Evolutionary conservation across 2,329 filamentous ascomycete genomes (phyloP).

Genomic region (Hymenoscyphus occultus): DNA sequence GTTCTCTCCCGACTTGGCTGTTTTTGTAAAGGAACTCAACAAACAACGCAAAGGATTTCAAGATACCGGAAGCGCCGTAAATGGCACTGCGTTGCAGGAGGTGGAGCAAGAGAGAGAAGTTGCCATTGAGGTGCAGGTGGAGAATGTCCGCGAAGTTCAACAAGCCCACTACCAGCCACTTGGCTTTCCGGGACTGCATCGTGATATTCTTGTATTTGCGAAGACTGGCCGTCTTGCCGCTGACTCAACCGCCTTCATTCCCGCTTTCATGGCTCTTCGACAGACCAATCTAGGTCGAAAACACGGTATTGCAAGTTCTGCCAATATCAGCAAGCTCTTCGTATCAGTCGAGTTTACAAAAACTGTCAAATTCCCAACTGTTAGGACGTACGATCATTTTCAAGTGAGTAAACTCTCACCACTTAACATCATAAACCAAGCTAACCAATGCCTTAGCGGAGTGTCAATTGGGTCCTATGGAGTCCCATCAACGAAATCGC

Average conservation of each 20-base stretch:
- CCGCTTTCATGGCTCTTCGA: conserved; percentile 43
- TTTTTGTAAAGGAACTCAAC: conserved; percentile 39
- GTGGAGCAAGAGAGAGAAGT: conserved; percentile 48
- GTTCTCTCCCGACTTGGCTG: conserved; percentile 29
- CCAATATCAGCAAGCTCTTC: conserved; percentile 36
- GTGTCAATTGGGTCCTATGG: conserved; percentile 61
- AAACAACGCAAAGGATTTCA: conserved; percentile 39
- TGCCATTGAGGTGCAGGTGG: conserved; percentile 45
- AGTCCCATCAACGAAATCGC: conserved; percentile 45
- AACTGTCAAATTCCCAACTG: conserved; percentile 40
- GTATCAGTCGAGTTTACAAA: conserved; percentile 47
- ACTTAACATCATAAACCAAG: not conserved
- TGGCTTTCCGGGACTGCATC: conserved; percentile 46
- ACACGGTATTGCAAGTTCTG: conserved; percentile 30
- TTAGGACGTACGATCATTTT: conserved; percentile 43
- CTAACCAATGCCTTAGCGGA: not conserved
- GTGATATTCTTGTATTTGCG: conserved; percentile 46
- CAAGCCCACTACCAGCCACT: conserved; percentile 40
- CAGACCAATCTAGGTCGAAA: conserved; percentile 40
- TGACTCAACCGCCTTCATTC: conserved; percentile 39
- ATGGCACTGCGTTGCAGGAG: conserved; percentile 55
- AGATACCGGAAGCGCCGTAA: conserved; percentile 43
- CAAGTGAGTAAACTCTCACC: conserved; percentile 12
- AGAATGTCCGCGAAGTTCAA: conserved; percentile 46
- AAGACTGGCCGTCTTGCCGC: conserved; percentile 43